A percentile compares a stretch with the other conserved stretches of the same genome.
phyloP scores from a whole-genome alignment of 306 rosid genomes.

The Lathyrus tuberosus region DNA sequence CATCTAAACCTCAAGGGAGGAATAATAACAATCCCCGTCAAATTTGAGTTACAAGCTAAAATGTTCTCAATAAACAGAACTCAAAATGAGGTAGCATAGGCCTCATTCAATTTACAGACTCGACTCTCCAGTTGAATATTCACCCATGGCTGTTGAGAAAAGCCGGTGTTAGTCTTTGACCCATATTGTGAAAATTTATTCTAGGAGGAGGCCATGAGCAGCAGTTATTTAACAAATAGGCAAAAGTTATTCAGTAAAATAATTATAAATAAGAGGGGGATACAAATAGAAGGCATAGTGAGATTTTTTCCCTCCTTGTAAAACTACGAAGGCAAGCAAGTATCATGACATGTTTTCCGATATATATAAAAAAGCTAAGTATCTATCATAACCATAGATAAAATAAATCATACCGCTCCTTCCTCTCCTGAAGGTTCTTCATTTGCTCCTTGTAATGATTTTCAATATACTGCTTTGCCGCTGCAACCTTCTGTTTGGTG shows the following conservation, averaged over 20 bases:
- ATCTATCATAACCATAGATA: conserved; percentile 10
- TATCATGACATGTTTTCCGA: not conserved
- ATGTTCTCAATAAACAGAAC: not conserved
- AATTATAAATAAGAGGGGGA: no score
- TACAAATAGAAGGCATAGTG: no score
- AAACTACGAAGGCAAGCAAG: conserved; percentile 4
- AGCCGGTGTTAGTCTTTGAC: no score
- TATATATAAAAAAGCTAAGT: not conserved
- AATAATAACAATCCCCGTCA: not conserved
- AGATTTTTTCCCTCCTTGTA: not conserved
- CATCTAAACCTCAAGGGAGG: not conserved
- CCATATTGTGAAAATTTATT: no score
- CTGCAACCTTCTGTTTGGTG: conserved; percentile 93
- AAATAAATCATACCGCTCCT: conserved; percentile 68
- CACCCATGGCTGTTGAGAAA: not conserved
- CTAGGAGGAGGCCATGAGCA: no score
- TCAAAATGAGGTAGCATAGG: not conserved
- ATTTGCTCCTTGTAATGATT: conserved; percentile 97
- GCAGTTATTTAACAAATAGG: no score
- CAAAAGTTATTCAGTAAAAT: no score
- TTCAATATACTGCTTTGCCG: conserved; percentile 95
- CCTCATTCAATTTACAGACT: not conserved
- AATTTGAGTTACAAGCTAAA: not conserved
- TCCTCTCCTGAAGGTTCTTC: conserved; percentile 95
- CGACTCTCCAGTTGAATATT: not conserved